Conservation (phyloP, 1,284 basidiomycete genomes). For the Cystobasidium pallidum region DNA sequence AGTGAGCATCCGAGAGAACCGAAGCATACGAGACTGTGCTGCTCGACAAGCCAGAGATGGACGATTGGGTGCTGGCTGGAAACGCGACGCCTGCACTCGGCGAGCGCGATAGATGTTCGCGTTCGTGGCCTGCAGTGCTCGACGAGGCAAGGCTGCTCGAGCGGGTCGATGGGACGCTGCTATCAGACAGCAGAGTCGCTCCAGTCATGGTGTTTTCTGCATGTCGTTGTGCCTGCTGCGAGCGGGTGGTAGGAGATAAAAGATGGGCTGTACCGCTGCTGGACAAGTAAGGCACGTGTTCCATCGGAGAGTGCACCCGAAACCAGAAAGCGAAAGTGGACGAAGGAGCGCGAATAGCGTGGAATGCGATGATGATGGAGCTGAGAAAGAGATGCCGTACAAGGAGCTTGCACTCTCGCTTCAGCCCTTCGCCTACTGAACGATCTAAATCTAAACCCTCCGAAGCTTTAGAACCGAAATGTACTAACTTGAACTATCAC, state of each 20-base stretch:
- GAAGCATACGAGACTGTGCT: slow-evolving; percentile 4
- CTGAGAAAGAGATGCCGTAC: background rate
- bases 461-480: slow-evolving; percentile 2
- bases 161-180: background rate
- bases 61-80: slow-evolving; percentile 1
- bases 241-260: background rate
- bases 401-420: background rate
- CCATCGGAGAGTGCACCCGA: too few relatives aligned
- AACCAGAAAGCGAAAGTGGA: background rate
- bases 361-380: background rate
- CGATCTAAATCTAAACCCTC: too few relatives aligned
- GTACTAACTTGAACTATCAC: too few relatives aligned
- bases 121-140: background rate
- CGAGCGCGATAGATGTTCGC: background rate
- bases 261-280: too few relatives aligned
- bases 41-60: slow-evolving; percentile 1
- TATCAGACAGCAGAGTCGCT: background rate
- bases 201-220: background rate
- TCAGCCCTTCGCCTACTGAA: background rate
- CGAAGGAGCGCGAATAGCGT: too few relatives aligned
- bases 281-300: too few relatives aligned
- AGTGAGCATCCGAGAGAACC: background rate
- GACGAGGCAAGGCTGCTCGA: background rate
- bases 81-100: background rate
- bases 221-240: background rate